These are phyloP conservation scores for Kwoniella dejecticola DNA, from an alignment of 768 basidiomycete species.

Conservation along the genomic window DNA sequence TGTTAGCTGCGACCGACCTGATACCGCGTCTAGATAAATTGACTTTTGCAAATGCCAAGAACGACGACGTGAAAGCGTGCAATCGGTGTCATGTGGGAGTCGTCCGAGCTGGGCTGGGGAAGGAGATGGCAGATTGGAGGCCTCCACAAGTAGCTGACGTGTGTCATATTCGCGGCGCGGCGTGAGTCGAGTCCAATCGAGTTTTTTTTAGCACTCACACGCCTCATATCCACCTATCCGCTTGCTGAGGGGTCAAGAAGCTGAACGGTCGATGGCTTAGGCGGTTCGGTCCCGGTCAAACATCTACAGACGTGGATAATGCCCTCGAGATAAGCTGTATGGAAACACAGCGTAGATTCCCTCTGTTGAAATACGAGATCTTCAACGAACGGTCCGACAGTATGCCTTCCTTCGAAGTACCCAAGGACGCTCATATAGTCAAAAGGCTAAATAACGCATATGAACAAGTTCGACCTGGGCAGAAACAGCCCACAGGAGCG, in stretches of 20 bases:
- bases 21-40: conserved; percentile 16
- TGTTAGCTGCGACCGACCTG: conserved; percentile 17
- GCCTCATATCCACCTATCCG: too few relatives aligned
- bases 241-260: too few relatives aligned
- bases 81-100: conserved; percentile 22
- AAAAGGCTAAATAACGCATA: conserved; percentile 19
- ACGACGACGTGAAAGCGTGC: conserved; percentile 21
- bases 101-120: conserved; percentile 15
- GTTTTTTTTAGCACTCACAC: too few relatives aligned
- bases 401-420: conserved; percentile 30
- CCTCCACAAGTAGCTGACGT: conserved; percentile 29
- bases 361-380: conserved; percentile 18
- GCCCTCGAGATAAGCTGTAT: conserved; percentile 14
- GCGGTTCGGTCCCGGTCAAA: conserved; percentile 30
- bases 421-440: conserved; percentile 22
- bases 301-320: conserved; percentile 12
- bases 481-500: conserved; percentile 19
- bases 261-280: too few relatives aligned
- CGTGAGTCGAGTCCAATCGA: too few relatives aligned
- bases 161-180: conserved; percentile 16
- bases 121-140: conserved; percentile 24
- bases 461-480: conserved; percentile 12
- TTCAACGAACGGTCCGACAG: conserved; percentile 8
- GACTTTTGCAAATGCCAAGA: conserved; percentile 26
- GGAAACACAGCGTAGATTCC: conserved; percentile 10